phyloP scores from a whole-genome alignment of 768 basidiomycete genomes.

The Tylopilus balloui region DNA sequence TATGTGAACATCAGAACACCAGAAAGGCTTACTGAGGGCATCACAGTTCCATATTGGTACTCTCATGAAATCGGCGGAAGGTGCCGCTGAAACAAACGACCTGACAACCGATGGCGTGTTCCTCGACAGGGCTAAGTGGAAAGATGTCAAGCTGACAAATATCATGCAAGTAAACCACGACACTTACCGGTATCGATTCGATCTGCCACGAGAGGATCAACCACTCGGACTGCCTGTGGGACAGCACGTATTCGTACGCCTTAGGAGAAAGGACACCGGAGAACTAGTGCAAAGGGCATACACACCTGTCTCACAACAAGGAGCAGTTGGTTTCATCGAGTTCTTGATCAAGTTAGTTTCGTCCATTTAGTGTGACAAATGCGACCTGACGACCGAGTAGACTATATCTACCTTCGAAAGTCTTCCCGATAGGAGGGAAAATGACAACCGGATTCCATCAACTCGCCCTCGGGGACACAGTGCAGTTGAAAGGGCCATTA shows the following conservation, averaged over 20 bases:
- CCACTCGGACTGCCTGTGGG: slow-evolving; percentile 53
- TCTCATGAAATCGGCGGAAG: slow-evolving; percentile 20
- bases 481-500: slow-evolving; percentile 58
- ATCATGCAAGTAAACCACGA: slow-evolving; percentile 44
- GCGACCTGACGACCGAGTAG: slow-evolving; percentile 24
- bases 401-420: slow-evolving; percentile 39
- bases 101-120: slow-evolving; percentile 27
- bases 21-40: slow-evolving; percentile 6
- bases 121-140: slow-evolving; percentile 48
- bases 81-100: background rate
- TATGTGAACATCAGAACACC: slow-evolving; percentile 1
- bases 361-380: background rate
- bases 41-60: slow-evolving; percentile 48
- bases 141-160: slow-evolving; percentile 35
- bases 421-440: slow-evolving; percentile 43
- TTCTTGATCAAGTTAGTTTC: slow-evolving; percentile 47
- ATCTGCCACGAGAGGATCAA: slow-evolving; percentile 37
- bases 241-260: slow-evolving; percentile 54
- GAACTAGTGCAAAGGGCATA: slow-evolving; percentile 55
- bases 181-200: slow-evolving; percentile 48
- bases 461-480: slow-evolving; percentile 43
- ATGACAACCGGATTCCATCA: slow-evolving; percentile 48
- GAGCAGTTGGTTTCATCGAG: slow-evolving; percentile 45
- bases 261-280: slow-evolving; percentile 37
- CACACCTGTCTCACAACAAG: slow-evolving; percentile 48